Evolutionary conservation across 2,329 filamentous ascomycete species (phyloP), one percentile per base, ranked within the genome.

Genomic region (Alternaria arborescens): DNA sequence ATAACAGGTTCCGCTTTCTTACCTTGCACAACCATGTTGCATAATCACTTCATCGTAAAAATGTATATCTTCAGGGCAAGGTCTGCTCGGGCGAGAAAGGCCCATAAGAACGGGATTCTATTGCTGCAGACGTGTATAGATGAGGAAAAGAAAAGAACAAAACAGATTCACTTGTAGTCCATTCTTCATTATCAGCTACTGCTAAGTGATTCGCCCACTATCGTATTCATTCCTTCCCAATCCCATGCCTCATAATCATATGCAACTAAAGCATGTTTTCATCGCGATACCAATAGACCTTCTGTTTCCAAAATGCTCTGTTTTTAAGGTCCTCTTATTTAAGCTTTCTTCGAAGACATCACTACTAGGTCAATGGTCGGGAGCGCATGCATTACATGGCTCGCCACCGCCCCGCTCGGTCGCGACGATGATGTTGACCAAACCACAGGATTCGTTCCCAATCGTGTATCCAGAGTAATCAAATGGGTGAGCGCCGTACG

Each of bases 331-430:
- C 32, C 22, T 30, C 22, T 11, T 43, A 32, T 44, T 16, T 47
- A 57, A 43, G 34, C 8, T 12, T 22, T 10, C 38, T 24, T 16
- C 16, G 5, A 12, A 14, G 18, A 24, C 18, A 24, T 14, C 16
- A 20, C 40, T 8, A 24, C 20, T 30, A 26, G 32, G 30, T 55
- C 24, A 61, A 46, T 61, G 58, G 12, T 38, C 24, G 16, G 58
- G 48, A 32, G 51, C 58, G 42, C 58, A 61, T 28, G 54, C n/a
- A 32, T 61, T 57, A 38, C 58, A 61, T 30, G 36, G n/a, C 20
- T 40, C 34, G 28, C 54, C 58, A 18, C 58, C 58, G 28, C 41
- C 42, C 8, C 43, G 26, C 40, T 61, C 58, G 11, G 36, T 40
- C 38, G 54, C 58, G 34, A 32, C 30, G n/a, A 43, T 38, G 22